A percentile compares a stretch with the other conserved stretches of the same genome.
Evolutionary conservation across 2,329 filamentous ascomycete genomes (phyloP).

Genomic region (Penicillium sp.): DNA sequence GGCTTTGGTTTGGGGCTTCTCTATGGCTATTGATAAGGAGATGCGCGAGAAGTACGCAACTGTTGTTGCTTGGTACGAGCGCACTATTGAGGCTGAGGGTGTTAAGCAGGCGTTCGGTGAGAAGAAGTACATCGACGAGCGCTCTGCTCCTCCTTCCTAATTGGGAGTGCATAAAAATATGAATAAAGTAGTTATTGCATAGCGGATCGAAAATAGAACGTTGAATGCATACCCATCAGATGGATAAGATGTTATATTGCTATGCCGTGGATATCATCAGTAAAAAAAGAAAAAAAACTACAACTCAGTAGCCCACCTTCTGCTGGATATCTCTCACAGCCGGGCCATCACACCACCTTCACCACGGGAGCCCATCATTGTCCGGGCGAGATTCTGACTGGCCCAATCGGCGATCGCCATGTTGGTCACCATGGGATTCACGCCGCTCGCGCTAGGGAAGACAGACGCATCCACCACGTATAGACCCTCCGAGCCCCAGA

Average conservation of each 20-base stretch:
- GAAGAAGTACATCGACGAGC: slow-evolving; percentile 28
- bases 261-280: background rate
- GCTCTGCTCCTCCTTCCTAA: slow-evolving; percentile 10
- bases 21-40: slow-evolving; percentile 26
- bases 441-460: slow-evolving; percentile 53
- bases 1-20: slow-evolving; percentile 29
- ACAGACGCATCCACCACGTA: slow-evolving; percentile 54
- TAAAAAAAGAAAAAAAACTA: background rate
- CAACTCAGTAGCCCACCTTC: background rate
- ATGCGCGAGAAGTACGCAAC: slow-evolving; percentile 28
- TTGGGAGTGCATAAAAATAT: background rate
- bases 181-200: background rate
- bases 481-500: slow-evolving; percentile 49
- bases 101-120: slow-evolving; percentile 32
- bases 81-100: slow-evolving; percentile 20
- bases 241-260: background rate
- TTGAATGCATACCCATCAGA: background rate
- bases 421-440: slow-evolving; percentile 55
- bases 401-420: slow-evolving; percentile 54
- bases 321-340: slow-evolving; percentile 15
- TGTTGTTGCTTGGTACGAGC: slow-evolving; percentile 28
- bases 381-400: slow-evolving; percentile 41
- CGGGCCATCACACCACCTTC: slow-evolving; percentile 23
- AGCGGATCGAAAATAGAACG: background rate
- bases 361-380: slow-evolving; percentile 28